Base-by-base conservation (phyloP, 768 basidiomycete species). In the Leccinum ochraceum region DNA sequence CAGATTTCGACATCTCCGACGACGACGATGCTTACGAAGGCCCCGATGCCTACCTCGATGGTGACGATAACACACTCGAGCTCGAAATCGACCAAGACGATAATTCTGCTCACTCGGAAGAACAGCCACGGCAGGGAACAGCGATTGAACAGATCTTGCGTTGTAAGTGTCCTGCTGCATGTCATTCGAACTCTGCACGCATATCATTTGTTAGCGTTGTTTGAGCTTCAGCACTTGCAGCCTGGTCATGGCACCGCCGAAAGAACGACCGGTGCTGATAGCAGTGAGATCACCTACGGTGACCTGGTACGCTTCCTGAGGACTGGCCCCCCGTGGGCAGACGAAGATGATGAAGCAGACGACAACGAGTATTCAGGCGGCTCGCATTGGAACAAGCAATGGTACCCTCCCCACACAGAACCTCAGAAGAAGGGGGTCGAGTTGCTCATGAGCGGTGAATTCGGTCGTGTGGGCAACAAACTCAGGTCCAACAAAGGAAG, bases 391-490 rank as follows among this genome's bases (percentile, higher is more conserved):
- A 51, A 69, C 63, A 53, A 54, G 36, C 34, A 66, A 61, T 80
- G 76, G 77, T 79, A 73, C 59, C 68, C 73, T 32, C 62, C 75
- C 49, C 78, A 81, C 24, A 83, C 73, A 20, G 81, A 87, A 60
- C 89, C 92, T 6, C 83, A 88, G 71, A 66, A 82, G 54, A 79
- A 76, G 34, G 94, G 94, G 3, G 67, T 86, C 16, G 78, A 83
- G 46, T 78, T 96, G 13, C 79, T 92, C 10, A 81, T 82, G 64
- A 81, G 86, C 65, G 94, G 94, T 51, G 90, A 94, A 56, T 96
- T 94, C 72, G 93, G 93, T 17, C 75, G 83, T 59, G 78, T 91
- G 36, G 76, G 78, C 37, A 74, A 78, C 57, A 86, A 86, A 69
- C 69, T 80, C 14, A 78, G 74, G 62, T 73, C 76, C 34, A 76